Evolutionary conservation across 148 eudicot genomes (phyloP), one percentile per base, ranked within the genome.

Genomic region (Rheum nobile): DNA sequence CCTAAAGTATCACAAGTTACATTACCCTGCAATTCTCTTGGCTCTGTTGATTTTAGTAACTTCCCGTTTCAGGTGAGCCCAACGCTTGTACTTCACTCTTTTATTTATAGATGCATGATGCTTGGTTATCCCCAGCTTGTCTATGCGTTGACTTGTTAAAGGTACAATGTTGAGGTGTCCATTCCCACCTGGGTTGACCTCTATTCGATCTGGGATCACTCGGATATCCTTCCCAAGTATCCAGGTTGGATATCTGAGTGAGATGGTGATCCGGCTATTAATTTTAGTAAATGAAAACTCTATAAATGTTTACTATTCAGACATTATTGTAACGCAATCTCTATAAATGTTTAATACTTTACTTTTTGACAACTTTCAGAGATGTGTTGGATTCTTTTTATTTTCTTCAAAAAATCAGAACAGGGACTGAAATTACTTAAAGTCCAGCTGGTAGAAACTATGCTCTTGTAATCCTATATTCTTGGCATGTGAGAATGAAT

Each of bases 11-110:
- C 98, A 68, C 98, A 95, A 87, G 87, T 95, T 79, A 86, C 86
- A 55, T 79, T 95, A 80, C 98, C 98, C 34, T 87, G 98, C 83
- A 88, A 90, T 86, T 86, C 93, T 83, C 91, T 82, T 72, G 98
- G 98, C 39, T 87, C 96, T 70, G 88, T 90, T 77, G 92, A 95
- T 88, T 95, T 81, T 77, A 91, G 93, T 81, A 82, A 88, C 72
- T 95, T 87, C 83, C 98, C 98, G 50, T 85, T 88, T 76, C 88
- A 87, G 85, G 98, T 91, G 79, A 85, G 93, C 75, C 32, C 21
- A 26, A 57, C 10, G 48, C 63, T 76, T 48, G 75, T 13, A 10
- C 38, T 65, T 65, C 22, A 31, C 21, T 65, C 39, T 65, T 65
- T 6, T 32, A 32, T 65, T 65, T 65, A 31, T 34, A 65, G 41